Conservation (phyloP, 257 asterid species). For the Solanum piurae region DNA sequence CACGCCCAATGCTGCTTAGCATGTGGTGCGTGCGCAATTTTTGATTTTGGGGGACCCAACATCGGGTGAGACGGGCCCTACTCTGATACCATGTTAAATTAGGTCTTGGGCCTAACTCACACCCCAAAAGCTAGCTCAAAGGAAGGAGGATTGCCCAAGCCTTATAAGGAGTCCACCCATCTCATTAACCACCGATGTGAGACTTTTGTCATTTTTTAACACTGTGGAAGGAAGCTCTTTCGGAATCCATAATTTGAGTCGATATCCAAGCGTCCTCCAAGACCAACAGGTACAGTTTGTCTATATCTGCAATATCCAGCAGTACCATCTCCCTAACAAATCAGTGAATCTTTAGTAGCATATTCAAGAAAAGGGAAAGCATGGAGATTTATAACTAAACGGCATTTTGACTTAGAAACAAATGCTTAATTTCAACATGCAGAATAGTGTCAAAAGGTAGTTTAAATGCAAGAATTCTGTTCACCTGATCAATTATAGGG, state of each 20-base stretch:
- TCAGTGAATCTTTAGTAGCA: background rate
- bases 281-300: slow-evolving; percentile 70
- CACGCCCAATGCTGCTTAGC: too few relatives aligned
- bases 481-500: slow-evolving; percentile 81
- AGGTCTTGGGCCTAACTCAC: too few relatives aligned
- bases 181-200: too few relatives aligned
- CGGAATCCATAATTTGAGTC: slow-evolving; percentile 66
- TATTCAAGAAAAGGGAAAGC: background rate
- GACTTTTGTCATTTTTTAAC: too few relatives aligned
- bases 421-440: background rate
- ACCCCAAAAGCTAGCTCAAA: too few relatives aligned
- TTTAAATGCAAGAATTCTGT: background rate
- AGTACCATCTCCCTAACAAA: slow-evolving; percentile 47
- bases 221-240: slow-evolving; percentile 77
- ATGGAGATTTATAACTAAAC: background rate
- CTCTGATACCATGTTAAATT: too few relatives aligned
- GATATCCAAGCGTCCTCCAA: slow-evolving; percentile 53
- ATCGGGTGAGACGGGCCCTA: too few relatives aligned
- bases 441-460: background rate
- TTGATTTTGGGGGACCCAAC: too few relatives aligned
- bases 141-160: too few relatives aligned
- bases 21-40: too few relatives aligned
- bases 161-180: too few relatives aligned
- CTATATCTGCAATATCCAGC: slow-evolving; percentile 81
- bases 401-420: background rate